These are phyloP conservation scores for Lanmaoa rubissima DNA, from an alignment of 768 basidiomycete genomes.

Conservation along the genomic window DNA sequence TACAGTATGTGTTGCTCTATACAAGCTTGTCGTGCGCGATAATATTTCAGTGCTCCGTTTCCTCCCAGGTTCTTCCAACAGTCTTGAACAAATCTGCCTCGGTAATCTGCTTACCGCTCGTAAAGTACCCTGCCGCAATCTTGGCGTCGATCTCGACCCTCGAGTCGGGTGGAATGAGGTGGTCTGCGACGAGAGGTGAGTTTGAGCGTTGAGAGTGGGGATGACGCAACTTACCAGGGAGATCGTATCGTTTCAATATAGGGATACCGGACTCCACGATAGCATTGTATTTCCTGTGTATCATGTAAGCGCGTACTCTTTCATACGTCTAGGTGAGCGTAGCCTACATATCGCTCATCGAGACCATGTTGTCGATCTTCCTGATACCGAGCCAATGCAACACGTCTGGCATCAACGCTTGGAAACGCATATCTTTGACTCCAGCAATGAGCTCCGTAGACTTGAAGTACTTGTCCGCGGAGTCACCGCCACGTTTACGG, in stretches of 20 bases:
- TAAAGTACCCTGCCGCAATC: slow-evolving; percentile 92
- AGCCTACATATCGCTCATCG: slow-evolving; percentile 78
- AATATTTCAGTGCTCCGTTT: slow-evolving; percentile 67
- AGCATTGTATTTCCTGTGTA: slow-evolving; percentile 84
- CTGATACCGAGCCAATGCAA: slow-evolving; percentile 92
- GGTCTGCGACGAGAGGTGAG: slow-evolving; percentile 41
- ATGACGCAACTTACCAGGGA: slow-evolving; percentile 56
- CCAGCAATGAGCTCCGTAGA: slow-evolving; percentile 92
- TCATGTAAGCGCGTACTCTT: not conserved
- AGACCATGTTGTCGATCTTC: slow-evolving; percentile 88
- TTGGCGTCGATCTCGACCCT: slow-evolving; percentile 96
- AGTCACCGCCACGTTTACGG: slow-evolving; percentile 91
- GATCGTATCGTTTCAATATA: slow-evolving; percentile 79
- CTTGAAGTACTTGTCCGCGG: slow-evolving; percentile 91
- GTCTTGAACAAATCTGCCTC: slow-evolving; percentile 83
- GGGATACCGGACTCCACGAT: slow-evolving; percentile 87
- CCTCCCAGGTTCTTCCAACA: slow-evolving; percentile 88
- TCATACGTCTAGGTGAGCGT: not conserved
- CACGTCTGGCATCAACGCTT: slow-evolving; percentile 93
- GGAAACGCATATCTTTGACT: slow-evolving; percentile 95
- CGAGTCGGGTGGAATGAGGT: slow-evolving; percentile 87
- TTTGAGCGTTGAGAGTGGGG: too few species aligned
- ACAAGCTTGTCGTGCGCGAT: not conserved
- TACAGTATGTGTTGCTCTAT: not conserved
- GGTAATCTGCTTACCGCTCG: slow-evolving; percentile 71